Conservation (phyloP, 2,329 filamentous ascomycete genomes). For the Ophiostoma himal-ulmi region DNA sequence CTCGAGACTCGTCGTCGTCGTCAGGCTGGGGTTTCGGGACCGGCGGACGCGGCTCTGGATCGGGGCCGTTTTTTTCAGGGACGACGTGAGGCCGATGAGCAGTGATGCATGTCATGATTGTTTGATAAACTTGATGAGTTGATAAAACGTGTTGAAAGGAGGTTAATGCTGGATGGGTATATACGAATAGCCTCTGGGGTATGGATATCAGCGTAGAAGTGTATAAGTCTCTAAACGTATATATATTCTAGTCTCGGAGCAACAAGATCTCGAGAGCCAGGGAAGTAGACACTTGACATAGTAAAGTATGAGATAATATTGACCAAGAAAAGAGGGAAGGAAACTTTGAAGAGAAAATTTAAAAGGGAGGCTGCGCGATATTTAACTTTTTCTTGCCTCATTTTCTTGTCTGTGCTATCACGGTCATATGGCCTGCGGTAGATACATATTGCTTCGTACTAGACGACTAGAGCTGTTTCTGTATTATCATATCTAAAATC, state of each 20-base stretch:
- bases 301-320: not conserved
- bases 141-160: not conserved
- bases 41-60: conserved; percentile 24
- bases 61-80: conserved; percentile 16
- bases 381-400: not conserved
- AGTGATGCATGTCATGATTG: not conserved
- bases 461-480: not conserved
- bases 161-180: not conserved
- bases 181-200: not conserved
- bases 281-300: not conserved
- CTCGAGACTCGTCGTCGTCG: conserved; percentile 13
- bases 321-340: not conserved
- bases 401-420: not conserved
- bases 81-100: not conserved
- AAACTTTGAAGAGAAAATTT: not conserved
- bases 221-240: too few relatives aligned
- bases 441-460: not conserved
- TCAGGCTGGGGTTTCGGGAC: conserved; percentile 22
- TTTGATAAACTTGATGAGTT: not conserved
- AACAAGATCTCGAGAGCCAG: not conserved
- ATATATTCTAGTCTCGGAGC: not conserved
- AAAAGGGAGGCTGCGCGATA: not conserved
- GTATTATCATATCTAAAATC: not conserved
- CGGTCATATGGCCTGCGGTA: not conserved
- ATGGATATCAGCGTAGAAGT: not conserved